Percentiles rank a stretch among this genome's conserved stretches.
Evolutionary conservation across 192 early-diverging fungal genomes (phyloP).

Genomic region (Radiomyces spectabilis): DNA sequence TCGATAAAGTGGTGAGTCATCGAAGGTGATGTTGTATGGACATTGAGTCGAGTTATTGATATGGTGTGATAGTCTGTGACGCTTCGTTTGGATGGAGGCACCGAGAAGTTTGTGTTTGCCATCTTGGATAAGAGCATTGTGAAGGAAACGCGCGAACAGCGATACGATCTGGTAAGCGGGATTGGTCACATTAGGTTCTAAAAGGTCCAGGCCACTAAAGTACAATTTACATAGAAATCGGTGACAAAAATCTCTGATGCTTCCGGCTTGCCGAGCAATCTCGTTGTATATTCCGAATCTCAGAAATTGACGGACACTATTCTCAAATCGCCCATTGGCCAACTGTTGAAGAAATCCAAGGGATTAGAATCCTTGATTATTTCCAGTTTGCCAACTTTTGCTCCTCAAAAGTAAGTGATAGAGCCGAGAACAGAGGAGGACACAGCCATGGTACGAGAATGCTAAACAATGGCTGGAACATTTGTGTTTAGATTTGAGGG

Average conservation of each 20-base stretch:
- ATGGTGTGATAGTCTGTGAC: constrained; percentile 5
- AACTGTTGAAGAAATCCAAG: constrained; percentile 3
- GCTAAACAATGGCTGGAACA: background rate
- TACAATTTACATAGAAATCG: too few species aligned
- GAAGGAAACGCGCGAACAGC: constrained; percentile 45
- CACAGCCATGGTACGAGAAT: background rate
- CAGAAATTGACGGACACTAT: constrained; percentile 22
- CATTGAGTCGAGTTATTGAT: background rate
- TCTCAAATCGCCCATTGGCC: constrained; percentile 10
- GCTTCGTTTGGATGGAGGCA: constrained; percentile 39
- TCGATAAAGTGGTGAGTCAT: constrained; percentile 35
- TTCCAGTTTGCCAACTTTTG: constrained; percentile 15
- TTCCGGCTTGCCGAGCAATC: constrained; percentile 6
- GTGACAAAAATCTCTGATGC: constrained; percentile 6
- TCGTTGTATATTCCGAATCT: constrained; percentile 18
- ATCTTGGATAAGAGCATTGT: constrained; percentile 49
- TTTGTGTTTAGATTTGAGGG: constrained; percentile 12
- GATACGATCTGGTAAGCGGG: constrained; percentile 44
- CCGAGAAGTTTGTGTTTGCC: constrained; percentile 61
- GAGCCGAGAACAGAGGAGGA: background rate
- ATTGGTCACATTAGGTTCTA: too few species aligned
- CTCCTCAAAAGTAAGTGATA: constrained; percentile 14
- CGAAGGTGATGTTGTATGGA: constrained; percentile 23
- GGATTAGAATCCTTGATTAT: constrained; percentile 22
- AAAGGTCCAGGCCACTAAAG: too few species aligned